Conservation (phyloP, 768 basidiomycete genomes). For the Podaxis rugospora region DNA sequence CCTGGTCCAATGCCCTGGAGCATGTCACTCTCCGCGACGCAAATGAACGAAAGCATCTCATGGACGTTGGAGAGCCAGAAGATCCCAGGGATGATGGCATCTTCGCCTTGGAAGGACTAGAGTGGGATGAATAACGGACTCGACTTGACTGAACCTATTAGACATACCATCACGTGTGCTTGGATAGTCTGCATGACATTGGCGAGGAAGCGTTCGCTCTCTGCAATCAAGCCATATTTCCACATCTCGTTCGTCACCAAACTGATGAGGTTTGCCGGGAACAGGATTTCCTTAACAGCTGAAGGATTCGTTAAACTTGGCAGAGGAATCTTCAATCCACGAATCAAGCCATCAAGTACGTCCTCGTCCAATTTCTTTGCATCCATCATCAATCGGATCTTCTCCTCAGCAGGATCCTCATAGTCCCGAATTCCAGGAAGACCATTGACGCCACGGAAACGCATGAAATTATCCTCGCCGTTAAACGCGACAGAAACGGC, state of each 20-base stretch:
- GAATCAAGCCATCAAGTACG: slow-evolving; percentile 83
- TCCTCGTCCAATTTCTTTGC: slow-evolving; percentile 89
- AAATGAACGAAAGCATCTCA: slow-evolving; percentile 98
- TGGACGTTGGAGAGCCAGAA: slow-evolving; percentile 99
- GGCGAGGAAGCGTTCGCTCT: slow-evolving; percentile 96
- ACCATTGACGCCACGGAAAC: slow-evolving; percentile 55
- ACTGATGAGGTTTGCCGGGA: slow-evolving; percentile 98
- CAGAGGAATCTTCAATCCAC: slow-evolving; percentile 88
- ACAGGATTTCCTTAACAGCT: slow-evolving; percentile 95
- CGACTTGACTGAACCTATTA: background rate
- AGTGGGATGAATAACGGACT: background rate
- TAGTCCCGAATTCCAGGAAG: slow-evolving; percentile 68
- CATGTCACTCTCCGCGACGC: slow-evolving; percentile 98
- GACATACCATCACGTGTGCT: slow-evolving; percentile 91
- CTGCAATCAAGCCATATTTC: slow-evolving; percentile 96
- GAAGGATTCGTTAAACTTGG: slow-evolving; percentile 89
- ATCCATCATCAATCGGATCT: slow-evolving; percentile 90
- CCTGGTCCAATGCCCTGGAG: slow-evolving; percentile 96
- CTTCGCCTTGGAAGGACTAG: slow-evolving; percentile 89
- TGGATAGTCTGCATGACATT: slow-evolving; percentile 99
- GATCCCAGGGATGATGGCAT: slow-evolving; percentile 92
- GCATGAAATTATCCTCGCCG: slow-evolving; percentile 70
- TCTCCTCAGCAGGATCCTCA: slow-evolving; percentile 93
- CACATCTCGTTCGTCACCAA: slow-evolving; percentile 99
- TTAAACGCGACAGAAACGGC: slow-evolving; percentile 88